Conservation (phyloP, 225 moss, liverwort and hornwort species). For the Thuidium tamariscinum region DNA sequence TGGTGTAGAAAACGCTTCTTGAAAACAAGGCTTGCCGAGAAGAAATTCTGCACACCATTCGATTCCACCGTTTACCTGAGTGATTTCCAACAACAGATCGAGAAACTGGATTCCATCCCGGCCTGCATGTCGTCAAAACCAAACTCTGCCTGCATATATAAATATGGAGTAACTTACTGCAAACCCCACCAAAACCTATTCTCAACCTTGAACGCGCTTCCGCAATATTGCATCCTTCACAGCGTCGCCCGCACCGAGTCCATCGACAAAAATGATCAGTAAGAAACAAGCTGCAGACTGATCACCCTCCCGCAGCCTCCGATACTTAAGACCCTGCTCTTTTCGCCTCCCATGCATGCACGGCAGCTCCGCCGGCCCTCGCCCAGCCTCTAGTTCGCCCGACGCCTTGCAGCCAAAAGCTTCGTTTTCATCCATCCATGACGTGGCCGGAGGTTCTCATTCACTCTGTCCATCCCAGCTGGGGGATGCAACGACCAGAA, state of each 20-base stretch:
- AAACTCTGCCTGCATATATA: not conserved
- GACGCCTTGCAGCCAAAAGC: not conserved
- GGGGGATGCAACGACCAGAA: not conserved
- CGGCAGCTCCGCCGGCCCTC: not conserved
- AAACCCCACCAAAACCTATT: not conserved
- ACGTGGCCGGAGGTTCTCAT: not conserved
- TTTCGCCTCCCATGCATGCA: not conserved
- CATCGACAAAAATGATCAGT: not conserved
- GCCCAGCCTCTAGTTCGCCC: not conserved
- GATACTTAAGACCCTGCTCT: not conserved
- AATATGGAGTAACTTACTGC: rapidly evolving
- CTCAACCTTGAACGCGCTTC: not conserved
- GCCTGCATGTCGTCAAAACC: no score
- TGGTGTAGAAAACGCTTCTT: not conserved
- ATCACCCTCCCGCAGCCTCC: not conserved
- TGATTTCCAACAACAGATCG: not conserved
- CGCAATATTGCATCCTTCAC: not conserved
- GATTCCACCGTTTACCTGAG: not conserved
- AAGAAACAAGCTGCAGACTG: not conserved
- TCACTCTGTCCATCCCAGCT: not conserved
- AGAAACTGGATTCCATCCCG: not conserved
- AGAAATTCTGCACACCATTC: not conserved
- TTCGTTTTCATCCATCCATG: not conserved
- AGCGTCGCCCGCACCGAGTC: not conserved
- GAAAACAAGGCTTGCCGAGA: not conserved